Percentiles rank a stretch among this genome's conserved stretches.
phyloP scores from a whole-genome alignment of 371 early-diverging fungal species.

The Rhizopus arrhizus region DNA sequence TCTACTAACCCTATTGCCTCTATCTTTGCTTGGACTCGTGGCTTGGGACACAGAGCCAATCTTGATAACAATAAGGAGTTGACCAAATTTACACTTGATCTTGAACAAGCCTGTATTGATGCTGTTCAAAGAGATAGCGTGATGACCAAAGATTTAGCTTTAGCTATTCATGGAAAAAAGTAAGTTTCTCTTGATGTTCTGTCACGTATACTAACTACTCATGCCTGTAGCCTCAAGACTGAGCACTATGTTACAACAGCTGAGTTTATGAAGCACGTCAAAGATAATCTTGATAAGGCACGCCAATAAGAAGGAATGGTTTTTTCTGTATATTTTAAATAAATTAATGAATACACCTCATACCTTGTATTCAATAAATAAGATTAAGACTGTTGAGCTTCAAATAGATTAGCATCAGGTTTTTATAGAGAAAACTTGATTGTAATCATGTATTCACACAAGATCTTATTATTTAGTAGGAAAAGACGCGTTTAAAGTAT shows the following conservation, averaged over 20 bases:
- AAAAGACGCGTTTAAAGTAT: no score
- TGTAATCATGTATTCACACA: no score
- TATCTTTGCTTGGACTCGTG: slow-evolving; percentile 98
- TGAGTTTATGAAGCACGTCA: slow-evolving; percentile 78
- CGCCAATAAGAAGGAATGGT: slow-evolving; percentile 1
- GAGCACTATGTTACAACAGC: slow-evolving; percentile 78
- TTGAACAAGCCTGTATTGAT: slow-evolving; percentile 89
- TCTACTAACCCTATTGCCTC: slow-evolving; percentile 98
- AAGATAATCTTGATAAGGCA: slow-evolving; percentile 60
- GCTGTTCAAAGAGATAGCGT: slow-evolving; percentile 81
- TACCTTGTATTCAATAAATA: no score
- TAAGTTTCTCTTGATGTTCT: slow-evolving; percentile 31
- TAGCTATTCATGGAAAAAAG: slow-evolving; percentile 88
- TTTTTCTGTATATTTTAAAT: no score
- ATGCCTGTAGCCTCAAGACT: slow-evolving; percentile 50
- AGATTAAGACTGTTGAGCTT: no score
- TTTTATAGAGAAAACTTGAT: no score
- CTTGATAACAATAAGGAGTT: slow-evolving; percentile 83
- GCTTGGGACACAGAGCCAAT: slow-evolving; percentile 93
- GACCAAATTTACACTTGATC: slow-evolving; percentile 71
- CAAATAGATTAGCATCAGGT: no score
- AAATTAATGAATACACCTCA: no score
- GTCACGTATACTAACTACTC: not conserved
- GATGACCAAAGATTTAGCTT: slow-evolving; percentile 98
- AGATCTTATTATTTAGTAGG: no score